These are phyloP conservation scores for Apiotrichum porosum DNA, from an alignment of 1,284 basidiomycete species.

Conservation along the genomic window DNA sequence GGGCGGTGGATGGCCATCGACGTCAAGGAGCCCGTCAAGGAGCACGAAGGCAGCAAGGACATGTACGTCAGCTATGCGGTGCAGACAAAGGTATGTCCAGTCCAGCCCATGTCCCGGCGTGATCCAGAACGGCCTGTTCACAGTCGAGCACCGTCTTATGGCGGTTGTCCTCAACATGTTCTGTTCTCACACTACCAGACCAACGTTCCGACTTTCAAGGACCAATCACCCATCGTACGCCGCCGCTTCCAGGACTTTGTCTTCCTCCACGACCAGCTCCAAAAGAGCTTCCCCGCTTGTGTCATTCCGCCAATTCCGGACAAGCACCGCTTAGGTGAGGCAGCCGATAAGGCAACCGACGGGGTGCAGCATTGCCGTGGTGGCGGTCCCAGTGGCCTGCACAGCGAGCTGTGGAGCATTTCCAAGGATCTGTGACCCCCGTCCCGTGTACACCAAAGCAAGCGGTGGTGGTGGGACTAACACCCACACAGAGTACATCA, in stretches of 20 bases:
- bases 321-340: conserved; percentile 87
- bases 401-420: too few species aligned
- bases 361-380: too few species aligned
- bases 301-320: conserved; percentile 94
- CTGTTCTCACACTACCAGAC: conserved; percentile 24
- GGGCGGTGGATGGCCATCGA: conserved; percentile 72
- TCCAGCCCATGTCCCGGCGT: too few species aligned
- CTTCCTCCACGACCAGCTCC: conserved; percentile 83
- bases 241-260: conserved; percentile 96
- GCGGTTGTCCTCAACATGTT: not conserved
- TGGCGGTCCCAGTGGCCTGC: too few species aligned
- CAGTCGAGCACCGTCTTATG: not conserved
- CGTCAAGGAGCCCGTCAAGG: conserved; percentile 89
- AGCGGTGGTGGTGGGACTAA: not conserved
- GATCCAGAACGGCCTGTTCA: too few species aligned
- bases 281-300: conserved; percentile 89
- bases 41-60: conserved; percentile 92
- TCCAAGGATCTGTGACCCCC: too few species aligned
- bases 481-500: conserved; percentile 75
- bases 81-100: conserved; percentile 69
- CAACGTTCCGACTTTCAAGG: conserved; percentile 36
- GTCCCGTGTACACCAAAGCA: not conserved
- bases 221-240: conserved; percentile 64
- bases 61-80: conserved; percentile 94
- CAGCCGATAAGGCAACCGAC: not conserved